Percentiles rank a stretch among this genome's conserved stretches.
phyloP scores from a whole-genome alignment of 768 basidiomycete genomes.

The Mycena floridula region DNA sequence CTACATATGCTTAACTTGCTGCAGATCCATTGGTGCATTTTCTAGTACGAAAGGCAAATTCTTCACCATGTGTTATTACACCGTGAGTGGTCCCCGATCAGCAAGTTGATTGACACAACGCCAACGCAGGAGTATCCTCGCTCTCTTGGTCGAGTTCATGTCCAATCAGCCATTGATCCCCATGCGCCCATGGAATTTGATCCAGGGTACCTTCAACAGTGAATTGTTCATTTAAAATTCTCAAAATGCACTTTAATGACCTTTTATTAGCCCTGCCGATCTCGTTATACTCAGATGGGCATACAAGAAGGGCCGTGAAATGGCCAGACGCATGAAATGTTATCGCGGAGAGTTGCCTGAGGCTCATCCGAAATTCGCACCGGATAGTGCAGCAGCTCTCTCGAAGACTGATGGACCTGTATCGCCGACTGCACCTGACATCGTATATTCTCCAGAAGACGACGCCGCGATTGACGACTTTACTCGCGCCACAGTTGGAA shows the following conservation, averaged over 20 bases:
- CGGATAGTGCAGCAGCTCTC: slow-evolving; percentile 24
- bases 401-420: slow-evolving; percentile 22
- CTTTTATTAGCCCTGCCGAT: slow-evolving; percentile 29
- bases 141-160: slow-evolving; percentile 31
- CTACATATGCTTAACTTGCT: too few species aligned
- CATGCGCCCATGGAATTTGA: slow-evolving; percentile 32
- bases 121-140: slow-evolving; percentile 27
- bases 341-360: slow-evolving; percentile 32
- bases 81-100: slow-evolving; percentile 22
- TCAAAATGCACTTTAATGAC: not conserved
- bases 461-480: slow-evolving; percentile 36
- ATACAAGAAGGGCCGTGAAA: slow-evolving; percentile 52
- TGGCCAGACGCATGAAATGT: slow-evolving; percentile 44
- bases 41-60: slow-evolving; percentile 15
- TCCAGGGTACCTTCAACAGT: slow-evolving; percentile 39
- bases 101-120: not conserved
- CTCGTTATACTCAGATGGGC: slow-evolving; percentile 39
- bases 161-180: slow-evolving; percentile 24
- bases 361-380: slow-evolving; percentile 31
- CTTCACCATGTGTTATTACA: slow-evolving; percentile 22
- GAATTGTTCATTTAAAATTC: slow-evolving; percentile 12
- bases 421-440: slow-evolving; percentile 25
- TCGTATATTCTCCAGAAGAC: slow-evolving; percentile 35
- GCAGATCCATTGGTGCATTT: slow-evolving; percentile 1
- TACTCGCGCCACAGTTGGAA: slow-evolving; percentile 30